Percentiles rank a stretch among this genome's conserved stretches.
These are phyloP conservation scores for Exophiala sideris DNA, from an alignment of 2,329 filamentous ascomycete genomes.

Conservation along the genomic window DNA sequence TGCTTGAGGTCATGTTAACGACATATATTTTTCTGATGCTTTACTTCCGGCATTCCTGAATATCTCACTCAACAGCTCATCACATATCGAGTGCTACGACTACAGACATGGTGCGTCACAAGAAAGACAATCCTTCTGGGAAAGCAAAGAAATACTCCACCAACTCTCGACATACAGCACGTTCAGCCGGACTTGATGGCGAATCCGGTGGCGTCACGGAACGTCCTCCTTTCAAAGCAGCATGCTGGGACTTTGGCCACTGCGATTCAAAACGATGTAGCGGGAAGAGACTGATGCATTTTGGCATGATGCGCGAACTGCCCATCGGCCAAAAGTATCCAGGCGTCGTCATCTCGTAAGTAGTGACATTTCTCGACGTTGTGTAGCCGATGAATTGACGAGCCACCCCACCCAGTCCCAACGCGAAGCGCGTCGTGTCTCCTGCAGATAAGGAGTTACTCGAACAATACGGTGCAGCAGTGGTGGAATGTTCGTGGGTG, in stretches of 20 bases:
- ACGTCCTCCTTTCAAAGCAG: constrained; percentile 71
- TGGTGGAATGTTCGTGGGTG: constrained; percentile 97
- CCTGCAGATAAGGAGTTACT: constrained; percentile 78
- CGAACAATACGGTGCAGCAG: constrained; percentile 85
- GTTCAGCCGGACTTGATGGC: constrained; percentile 43
- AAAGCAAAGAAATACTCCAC: constrained; percentile 69
- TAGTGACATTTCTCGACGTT: constrained; percentile 7
- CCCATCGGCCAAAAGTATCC: constrained; percentile 87
- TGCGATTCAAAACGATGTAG: constrained; percentile 97
- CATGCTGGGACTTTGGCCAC: constrained; percentile 96
- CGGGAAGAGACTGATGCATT: constrained; percentile 87
- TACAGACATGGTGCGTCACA: constrained; percentile 79
- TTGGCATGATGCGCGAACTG: constrained; percentile 90
- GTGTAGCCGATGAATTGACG: neutral
- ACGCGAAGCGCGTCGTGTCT: constrained; percentile 80
- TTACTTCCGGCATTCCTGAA: neutral
- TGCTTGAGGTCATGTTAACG: constrained; percentile 4
- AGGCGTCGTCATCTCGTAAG: constrained; percentile 81
- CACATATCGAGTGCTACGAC: neutral
- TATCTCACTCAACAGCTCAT: neutral
- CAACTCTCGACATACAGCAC: constrained; percentile 56
- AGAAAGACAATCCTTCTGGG: constrained; percentile 75
- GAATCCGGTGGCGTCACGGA: constrained; percentile 36
- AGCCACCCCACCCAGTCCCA: constrained; percentile 53
- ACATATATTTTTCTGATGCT: neutral